phyloP scores from a whole-genome alignment of 2,329 filamentous ascomycete genomes.

The Aspergillus transmontanensis region DNA sequence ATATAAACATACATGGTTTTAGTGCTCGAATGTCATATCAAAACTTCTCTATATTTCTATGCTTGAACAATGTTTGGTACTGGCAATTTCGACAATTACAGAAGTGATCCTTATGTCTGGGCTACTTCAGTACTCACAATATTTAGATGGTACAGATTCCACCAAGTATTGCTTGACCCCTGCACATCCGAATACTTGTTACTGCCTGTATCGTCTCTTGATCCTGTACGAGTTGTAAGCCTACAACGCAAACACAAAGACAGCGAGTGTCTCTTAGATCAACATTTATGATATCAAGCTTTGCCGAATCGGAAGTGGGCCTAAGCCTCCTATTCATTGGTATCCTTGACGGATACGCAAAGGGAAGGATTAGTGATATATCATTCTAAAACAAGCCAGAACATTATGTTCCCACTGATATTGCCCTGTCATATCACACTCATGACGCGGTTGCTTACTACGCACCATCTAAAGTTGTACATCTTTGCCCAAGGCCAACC shows the following conservation, averaged over 20 bases:
- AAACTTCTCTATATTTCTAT: background rate
- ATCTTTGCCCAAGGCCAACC: background rate
- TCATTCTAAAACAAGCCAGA: no score
- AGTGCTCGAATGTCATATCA: no score
- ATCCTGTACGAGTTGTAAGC: background rate
- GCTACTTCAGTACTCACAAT: background rate
- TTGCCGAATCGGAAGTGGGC: background rate
- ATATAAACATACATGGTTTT: background rate
- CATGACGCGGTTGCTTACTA: background rate
- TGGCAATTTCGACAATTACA: background rate
- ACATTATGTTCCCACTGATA: no score
- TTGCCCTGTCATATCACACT: background rate
- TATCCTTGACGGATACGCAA: background rate
- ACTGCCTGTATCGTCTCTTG: background rate
- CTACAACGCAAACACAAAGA: background rate
- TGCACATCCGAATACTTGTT: background rate
- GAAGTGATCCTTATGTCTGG: background rate
- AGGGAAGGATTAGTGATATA: background rate
- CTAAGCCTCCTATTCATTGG: background rate
- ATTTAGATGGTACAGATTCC: background rate
- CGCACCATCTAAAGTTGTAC: background rate
- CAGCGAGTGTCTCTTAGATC: no score
- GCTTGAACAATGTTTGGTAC: background rate
- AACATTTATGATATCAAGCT: background rate
- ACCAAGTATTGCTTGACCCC: background rate